Conservation (phyloP, 257 asterid genomes). For the Solanum raphanifolium region DNA sequence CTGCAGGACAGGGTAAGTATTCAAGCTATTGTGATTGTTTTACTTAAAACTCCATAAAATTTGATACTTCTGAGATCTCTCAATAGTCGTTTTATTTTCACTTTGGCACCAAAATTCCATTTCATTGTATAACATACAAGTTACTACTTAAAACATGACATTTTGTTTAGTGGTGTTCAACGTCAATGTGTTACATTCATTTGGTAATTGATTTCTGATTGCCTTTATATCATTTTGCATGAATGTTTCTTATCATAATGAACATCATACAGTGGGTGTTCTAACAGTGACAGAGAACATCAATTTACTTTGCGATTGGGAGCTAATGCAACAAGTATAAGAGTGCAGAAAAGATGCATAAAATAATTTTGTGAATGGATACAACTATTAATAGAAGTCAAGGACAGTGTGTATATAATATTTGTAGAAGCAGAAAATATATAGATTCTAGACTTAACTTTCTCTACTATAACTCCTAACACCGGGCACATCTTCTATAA, state of each 20-base stretch:
- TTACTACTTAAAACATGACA: not conserved
- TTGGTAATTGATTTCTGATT: not conserved
- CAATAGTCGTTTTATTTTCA: not conserved
- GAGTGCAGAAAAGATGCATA: not conserved
- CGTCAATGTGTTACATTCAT: not conserved
- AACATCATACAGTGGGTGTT: not conserved
- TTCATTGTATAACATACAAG: not conserved
- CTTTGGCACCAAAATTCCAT: not conserved
- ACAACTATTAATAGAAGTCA: not conserved
- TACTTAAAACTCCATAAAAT: not conserved
- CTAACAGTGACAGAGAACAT: not conserved
- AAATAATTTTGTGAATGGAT: not conserved
- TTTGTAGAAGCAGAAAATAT: not conserved
- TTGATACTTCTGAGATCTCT: not conserved
- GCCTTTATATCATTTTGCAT: not conserved
- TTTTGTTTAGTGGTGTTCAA: not conserved
- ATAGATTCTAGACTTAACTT: not conserved
- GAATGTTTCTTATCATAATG: not conserved
- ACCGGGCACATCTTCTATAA: not conserved
- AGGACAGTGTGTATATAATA: not conserved
- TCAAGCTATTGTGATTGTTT: constrained; percentile 1
- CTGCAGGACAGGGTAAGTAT: constrained; percentile 65
- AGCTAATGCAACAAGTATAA: not conserved
- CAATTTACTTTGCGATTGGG: not conserved
- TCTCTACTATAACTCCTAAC: not conserved